Base-by-base conservation (phyloP, 768 basidiomycete species). In the Dentipellis fragilis region DNA sequence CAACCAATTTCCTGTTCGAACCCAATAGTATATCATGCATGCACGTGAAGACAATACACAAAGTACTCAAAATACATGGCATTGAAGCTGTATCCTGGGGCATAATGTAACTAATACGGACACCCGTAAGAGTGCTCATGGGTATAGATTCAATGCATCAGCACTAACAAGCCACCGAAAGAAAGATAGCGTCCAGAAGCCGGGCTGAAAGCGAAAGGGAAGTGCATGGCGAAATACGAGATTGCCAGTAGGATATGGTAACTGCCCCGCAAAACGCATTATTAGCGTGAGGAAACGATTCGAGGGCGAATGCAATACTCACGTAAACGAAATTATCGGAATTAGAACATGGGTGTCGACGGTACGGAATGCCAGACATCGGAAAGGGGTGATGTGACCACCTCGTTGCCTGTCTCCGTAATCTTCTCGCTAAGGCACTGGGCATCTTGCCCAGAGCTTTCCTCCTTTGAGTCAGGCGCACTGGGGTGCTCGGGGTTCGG, bases 361-460 rank as follows among this genome's bases (percentile, higher is more conserved):
- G 60, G 36, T 7, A 58, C 57, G 8, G 60, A 59, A 40, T 55
- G 57, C 52, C 54, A 58, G 6, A 49, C 50, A 22, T 63, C 62
- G 36, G 60, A 50, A 12, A 48, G 49, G 37, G 22, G 23, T 29
- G 29, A 29, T 3, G 29, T 29, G 29, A 29, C 29, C 29, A 3
- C 6, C 29, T 29, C 29, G 29, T 6, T 29, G 29, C 29, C 29
- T 6, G 29, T 29, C 29, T 29, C 29, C 6, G 29, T 6, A 6
- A 29, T 29, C 29, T 29, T 29, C 29, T 29, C 29, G 29, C 6
- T 29, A 3, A 29, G 29, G 29, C 29, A 29, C 29, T 49, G 54
- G 7, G 12, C 19, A 50, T 61, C 57, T 29, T 29, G 29, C 6
- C 29, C 29, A 29, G 29, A 29, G 6, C 29, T 29, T 29, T 29